These are phyloP conservation scores for Setaria viridis DNA, from an alignment of 202 grass and related monocot species.

Conservation along the genomic window DNA sequence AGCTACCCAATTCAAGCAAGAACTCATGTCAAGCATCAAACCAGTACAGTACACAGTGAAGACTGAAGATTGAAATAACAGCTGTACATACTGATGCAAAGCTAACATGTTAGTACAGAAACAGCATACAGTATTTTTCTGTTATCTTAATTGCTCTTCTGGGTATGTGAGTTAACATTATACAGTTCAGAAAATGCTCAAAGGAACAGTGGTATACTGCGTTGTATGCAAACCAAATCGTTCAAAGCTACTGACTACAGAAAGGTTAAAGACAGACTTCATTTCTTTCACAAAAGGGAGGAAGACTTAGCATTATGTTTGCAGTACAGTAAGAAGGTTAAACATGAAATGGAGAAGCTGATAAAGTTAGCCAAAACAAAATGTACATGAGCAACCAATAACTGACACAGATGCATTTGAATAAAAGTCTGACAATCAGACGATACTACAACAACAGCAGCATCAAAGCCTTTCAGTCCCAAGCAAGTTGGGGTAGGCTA, in stretches of 20 bases:
- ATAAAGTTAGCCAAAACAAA: too few species aligned
- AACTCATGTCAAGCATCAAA: neutral
- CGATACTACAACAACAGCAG: too few species aligned
- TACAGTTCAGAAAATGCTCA: conserved; percentile 19
- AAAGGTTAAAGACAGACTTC: neutral
- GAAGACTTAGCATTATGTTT: neutral
- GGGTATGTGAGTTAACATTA: conserved; percentile 24
- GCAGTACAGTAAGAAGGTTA: neutral
- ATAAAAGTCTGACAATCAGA: too few species aligned
- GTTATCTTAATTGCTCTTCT: conserved; percentile 15
- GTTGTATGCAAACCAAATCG: neutral
- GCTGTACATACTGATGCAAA: neutral
- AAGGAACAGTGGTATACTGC: neutral
- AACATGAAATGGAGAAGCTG: too few species aligned
- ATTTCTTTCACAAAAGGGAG: neutral
- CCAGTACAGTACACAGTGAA: neutral
- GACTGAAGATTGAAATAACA: neutral
- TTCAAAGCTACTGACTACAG: neutral
- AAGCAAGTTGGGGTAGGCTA: too few species aligned
- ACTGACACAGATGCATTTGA: too few species aligned
- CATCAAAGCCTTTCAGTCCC: too few species aligned
- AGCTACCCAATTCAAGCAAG: conserved; percentile 23
- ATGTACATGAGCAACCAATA: too few species aligned
- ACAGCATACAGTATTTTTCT: neutral
- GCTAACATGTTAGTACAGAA: neutral